Percentiles rank a stretch among this genome's conserved stretches.
phyloP scores from a whole-genome alignment of 2,329 filamentous ascomycete genomes.

The Phyllosticta citrichinensis region DNA sequence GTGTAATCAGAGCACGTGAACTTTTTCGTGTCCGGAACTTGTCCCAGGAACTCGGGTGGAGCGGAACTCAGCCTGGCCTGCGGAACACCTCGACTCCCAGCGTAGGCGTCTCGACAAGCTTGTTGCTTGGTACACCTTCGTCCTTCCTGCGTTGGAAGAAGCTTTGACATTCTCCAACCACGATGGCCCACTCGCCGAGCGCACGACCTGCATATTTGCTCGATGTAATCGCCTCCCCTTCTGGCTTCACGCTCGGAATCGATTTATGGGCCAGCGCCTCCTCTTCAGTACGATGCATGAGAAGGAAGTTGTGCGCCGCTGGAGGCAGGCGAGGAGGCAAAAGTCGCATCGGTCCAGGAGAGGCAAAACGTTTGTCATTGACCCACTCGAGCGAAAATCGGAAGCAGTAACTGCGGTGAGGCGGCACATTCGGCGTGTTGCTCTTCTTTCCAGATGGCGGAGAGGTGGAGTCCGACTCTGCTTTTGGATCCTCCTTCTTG shows the following conservation, averaged over 20 bases:
- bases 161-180: constrained; percentile 69
- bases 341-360: constrained; percentile 52
- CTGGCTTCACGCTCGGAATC: constrained; percentile 19
- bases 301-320: constrained; percentile 57
- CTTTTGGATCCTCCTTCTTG: constrained; percentile 14
- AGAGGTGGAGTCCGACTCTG: neutral
- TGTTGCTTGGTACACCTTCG: constrained; percentile 58
- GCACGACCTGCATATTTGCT: constrained; percentile 60
- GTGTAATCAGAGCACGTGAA: neutral
- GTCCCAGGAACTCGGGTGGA: too few species aligned
- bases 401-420: constrained; percentile 54
- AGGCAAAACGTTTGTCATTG: constrained; percentile 41
- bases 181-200: constrained; percentile 66
- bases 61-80: constrained; percentile 27
- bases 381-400: constrained; percentile 65
- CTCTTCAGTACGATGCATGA: constrained; percentile 18
- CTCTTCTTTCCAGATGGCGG: neutral
- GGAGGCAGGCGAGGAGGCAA: constrained; percentile 58
- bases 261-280: constrained; percentile 7
- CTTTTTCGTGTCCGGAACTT: neutral
- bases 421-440: constrained; percentile 38
- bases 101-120: constrained; percentile 59
- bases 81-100: constrained; percentile 55
- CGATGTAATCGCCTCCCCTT: constrained; percentile 26
- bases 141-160: constrained; percentile 67